These are phyloP conservation scores for Acer yangbiense DNA, from an alignment of 345 rosid genomes.

Conservation along the genomic window DNA sequence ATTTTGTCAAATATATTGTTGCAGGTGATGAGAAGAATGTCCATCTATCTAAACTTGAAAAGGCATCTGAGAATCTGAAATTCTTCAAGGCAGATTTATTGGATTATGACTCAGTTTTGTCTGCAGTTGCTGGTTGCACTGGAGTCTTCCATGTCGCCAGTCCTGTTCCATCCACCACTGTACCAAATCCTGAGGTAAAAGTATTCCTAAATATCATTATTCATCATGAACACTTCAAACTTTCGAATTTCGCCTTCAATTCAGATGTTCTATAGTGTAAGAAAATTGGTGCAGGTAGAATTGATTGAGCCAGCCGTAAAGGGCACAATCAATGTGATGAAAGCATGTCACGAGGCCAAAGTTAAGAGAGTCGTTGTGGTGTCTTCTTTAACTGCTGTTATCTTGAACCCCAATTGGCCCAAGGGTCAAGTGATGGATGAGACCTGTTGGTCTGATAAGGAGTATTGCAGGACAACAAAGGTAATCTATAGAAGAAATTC, in stretches of 20 bases:
- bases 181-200: slow-evolving; percentile 44
- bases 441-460: slow-evolving; percentile 65
- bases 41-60: slow-evolving; percentile 51
- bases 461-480: slow-evolving; percentile 48
- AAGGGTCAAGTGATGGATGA: slow-evolving; percentile 51
- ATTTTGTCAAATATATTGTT: too few relatives aligned
- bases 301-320: slow-evolving; percentile 66
- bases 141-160: slow-evolving; percentile 77
- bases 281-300: slow-evolving; percentile 37
- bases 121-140: slow-evolving; percentile 53
- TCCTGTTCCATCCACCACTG: slow-evolving; percentile 59
- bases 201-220: too few relatives aligned
- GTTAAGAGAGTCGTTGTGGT: slow-evolving; percentile 67
- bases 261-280: too few relatives aligned
- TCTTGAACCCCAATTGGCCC: slow-evolving; percentile 61
- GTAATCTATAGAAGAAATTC: slow-evolving; percentile 20
- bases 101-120: slow-evolving; percentile 47
- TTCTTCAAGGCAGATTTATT: slow-evolving; percentile 66
- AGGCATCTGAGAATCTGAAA: slow-evolving; percentile 56
- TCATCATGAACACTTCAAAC: too few relatives aligned
- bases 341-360: slow-evolving; percentile 57
- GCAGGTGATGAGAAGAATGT: slow-evolving; percentile 54
- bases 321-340: slow-evolving; percentile 69
- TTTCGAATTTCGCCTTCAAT: too few relatives aligned
- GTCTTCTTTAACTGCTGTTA: slow-evolving; percentile 53